Percentiles rank a stretch among this genome's conserved stretches.
Evolutionary conservation across 2,329 filamentous ascomycete species (phyloP).

Genomic region (Phialophora tarda): DNA sequence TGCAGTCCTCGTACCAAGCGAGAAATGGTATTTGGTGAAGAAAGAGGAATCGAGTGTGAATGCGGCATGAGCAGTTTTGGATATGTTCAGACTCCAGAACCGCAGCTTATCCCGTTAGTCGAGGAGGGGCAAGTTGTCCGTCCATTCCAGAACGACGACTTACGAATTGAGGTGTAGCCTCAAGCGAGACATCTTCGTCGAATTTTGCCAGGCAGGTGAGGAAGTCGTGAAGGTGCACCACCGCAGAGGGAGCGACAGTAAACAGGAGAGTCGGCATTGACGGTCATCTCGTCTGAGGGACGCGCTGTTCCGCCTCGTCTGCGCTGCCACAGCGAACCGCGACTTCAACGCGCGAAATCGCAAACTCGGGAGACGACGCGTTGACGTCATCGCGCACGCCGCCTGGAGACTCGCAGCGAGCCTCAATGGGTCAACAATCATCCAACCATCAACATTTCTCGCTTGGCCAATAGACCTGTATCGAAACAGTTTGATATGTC

Average conservation of each 20-base stretch:
- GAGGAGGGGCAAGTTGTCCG: not conserved
- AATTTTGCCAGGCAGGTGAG: conserved; percentile 68
- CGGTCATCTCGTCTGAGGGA: not conserved
- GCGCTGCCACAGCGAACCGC: not conserved
- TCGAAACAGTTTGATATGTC: not conserved
- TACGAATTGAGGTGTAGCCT: conserved; percentile 65
- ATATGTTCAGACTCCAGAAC: conserved; percentile 65
- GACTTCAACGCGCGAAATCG: not conserved
- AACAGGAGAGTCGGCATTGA: conserved; percentile 53
- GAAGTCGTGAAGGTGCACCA: conserved; percentile 63
- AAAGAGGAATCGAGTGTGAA: conserved; percentile 63
- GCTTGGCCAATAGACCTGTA: not conserved
- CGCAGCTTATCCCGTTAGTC: conserved; percentile 55
- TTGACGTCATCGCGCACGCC: not conserved
- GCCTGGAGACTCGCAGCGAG: not conserved
- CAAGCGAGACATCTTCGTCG: conserved; percentile 66
- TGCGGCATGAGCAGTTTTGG: conserved; percentile 68
- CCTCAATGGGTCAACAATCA: not conserved
- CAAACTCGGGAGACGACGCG: not conserved
- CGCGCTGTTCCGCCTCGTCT: not conserved
- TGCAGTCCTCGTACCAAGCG: conserved; percentile 23
- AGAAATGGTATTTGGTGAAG: conserved; percentile 65
- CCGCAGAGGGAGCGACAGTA: conserved; percentile 61
- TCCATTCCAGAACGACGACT: conserved; percentile 27
- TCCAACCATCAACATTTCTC: not conserved